Conservation (phyloP, 192 early-diverging fungal genomes). For the Gryganskiella cystojenkinii region DNA sequence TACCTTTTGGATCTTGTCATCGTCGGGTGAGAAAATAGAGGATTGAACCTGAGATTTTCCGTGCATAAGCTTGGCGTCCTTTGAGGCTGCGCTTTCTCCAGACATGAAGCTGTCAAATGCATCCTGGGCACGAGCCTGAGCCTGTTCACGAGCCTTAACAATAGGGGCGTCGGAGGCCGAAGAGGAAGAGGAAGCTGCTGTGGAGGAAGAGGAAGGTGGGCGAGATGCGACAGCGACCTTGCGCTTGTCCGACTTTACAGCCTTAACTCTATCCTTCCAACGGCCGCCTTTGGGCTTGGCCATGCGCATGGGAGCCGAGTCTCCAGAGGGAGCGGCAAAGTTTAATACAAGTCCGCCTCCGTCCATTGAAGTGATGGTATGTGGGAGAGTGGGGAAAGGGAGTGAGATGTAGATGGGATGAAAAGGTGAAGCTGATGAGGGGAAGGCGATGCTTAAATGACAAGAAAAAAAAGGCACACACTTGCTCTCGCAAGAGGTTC, state of each 20-base stretch:
- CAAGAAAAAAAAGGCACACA: slow-evolving; percentile 21
- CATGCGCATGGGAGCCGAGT: slow-evolving; percentile 14
- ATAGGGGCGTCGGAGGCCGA: background rate
- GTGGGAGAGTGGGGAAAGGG: slow-evolving; percentile 11
- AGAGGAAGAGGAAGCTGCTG: background rate
- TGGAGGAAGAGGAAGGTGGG: background rate
- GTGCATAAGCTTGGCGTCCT: slow-evolving; percentile 54
- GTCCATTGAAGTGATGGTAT: slow-evolving; percentile 24
- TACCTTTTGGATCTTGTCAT: slow-evolving; percentile 59
- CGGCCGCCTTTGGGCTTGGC: slow-evolving; percentile 51
- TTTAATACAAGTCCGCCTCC: slow-evolving; percentile 47
- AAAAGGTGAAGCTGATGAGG: background rate
- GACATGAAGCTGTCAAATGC: slow-evolving; percentile 17
- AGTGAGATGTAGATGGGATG: too few species aligned
- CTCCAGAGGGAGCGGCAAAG: slow-evolving; percentile 25
- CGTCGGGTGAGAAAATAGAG: slow-evolving; percentile 85
- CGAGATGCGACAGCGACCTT: slow-evolving; percentile 11
- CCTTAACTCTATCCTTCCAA: slow-evolving; percentile 55
- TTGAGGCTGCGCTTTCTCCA: slow-evolving; percentile 11
- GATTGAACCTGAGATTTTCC: slow-evolving; percentile 78
- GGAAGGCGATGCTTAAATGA: slow-evolving; percentile 6
- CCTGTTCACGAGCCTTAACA: background rate
- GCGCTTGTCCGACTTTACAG: slow-evolving; percentile 37
- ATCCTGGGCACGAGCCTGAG: slow-evolving; percentile 13
- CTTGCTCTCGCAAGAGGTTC: too few species aligned